Base-by-base conservation (phyloP, 164 flowering plant genomes). In the Vitis rupestris region DNA sequence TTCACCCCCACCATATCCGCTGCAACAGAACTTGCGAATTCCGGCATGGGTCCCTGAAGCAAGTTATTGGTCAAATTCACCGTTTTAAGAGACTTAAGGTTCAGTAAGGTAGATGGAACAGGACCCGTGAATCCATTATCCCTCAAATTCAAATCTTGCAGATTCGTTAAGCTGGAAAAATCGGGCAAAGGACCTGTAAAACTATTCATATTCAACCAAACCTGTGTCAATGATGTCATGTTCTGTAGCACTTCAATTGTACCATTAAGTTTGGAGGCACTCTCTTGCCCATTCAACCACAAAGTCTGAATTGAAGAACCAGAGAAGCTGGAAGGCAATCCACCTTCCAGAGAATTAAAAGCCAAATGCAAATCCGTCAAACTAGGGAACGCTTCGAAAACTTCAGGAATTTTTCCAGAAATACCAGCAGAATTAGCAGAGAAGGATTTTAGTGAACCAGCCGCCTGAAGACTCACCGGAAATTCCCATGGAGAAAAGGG, bases 171-270 rank as follows among this genome's bases (percentile, higher is more conserved):
- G 9, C 61, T 67, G 0, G 88, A 79, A 50, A 89, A 59, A 66
- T 87, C 91, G 1, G 93, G 93, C n/a, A 87, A 53, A 4, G 89
- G 84, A 58, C 93, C 93, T 0, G 90, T 59, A 58, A 89, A 89
- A 2, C 8, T 19, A 54, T 89, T 89, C 16, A 50, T 58, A 59
- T 88, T 81, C 17, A 89, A 67, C 88, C 86, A 84, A 31, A 82
- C 77, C 47, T 79, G 71, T 4, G 19, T 68, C 64, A 87, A 70
- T 0, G 52, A 37, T 4, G 88, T 84, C 93, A 88, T 88, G 55
- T 79, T 81, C 31, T 75, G 77, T 27, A 88, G 49, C 10, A 88
- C 82, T 0, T 64, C 71, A 50, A 88, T 64, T 11, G 82, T 17
- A 8, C 93, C 91, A 58, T 75, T 83, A 48, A 84, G 68, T 31